Conservation (phyloP, 257 asterid genomes). For the Nicotiana knightiana region DNA sequence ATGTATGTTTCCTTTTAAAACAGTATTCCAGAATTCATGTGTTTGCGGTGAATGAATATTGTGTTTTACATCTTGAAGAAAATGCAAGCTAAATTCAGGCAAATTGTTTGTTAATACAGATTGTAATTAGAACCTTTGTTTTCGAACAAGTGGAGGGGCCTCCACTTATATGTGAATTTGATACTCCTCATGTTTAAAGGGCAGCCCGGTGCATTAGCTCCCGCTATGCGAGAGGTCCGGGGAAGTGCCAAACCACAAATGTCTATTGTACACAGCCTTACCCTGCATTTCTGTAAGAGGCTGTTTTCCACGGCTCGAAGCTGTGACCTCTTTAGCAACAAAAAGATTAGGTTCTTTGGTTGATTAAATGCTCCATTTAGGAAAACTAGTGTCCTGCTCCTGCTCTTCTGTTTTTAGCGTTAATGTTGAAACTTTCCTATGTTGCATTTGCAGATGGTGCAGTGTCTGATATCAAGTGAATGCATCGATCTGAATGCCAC, state of each 20-base stretch:
- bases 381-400: not conserved
- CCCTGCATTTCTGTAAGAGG: too few species aligned
- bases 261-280: too few species aligned
- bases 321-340: not conserved
- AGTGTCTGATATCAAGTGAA: conserved; percentile 52
- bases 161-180: not conserved
- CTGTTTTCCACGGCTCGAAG: too few species aligned
- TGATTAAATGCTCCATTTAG: not conserved
- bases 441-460: conserved; percentile 58
- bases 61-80: not conserved
- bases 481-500: conserved; percentile 57
- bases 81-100: not conserved
- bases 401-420: not conserved
- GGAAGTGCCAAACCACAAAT: too few species aligned
- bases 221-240: too few species aligned
- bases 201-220: too few species aligned
- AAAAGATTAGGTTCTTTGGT: not conserved
- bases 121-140: not conserved
- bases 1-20: not conserved
- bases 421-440: not conserved
- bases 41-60: not conserved
- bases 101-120: not conserved
- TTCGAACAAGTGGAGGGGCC: not conserved
- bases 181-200: not conserved
- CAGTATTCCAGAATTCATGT: not conserved